Percentiles rank a stretch among this genome's conserved stretches.
These are phyloP conservation scores for Tricholomella constricta DNA, from an alignment of 768 basidiomycete species.

Conservation along the genomic window DNA sequence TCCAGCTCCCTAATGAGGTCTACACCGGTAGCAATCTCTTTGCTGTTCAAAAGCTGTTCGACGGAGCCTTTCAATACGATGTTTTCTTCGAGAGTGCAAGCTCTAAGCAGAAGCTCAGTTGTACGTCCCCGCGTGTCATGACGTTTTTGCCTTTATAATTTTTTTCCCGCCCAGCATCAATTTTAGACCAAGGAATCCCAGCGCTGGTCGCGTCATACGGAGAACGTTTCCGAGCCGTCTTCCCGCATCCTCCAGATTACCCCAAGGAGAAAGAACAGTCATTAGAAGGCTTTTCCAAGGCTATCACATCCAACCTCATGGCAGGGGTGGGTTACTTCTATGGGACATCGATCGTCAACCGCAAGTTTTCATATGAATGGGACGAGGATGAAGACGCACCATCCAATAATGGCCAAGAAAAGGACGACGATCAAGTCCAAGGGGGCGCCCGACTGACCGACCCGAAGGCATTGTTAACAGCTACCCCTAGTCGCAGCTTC, in stretches of 20 bases:
- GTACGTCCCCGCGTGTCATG: conserved; percentile 42
- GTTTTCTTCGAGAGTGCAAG: conserved; percentile 83
- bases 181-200: conserved; percentile 69
- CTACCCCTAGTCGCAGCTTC: conserved; percentile 94
- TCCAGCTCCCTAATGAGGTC: conserved; percentile 76
- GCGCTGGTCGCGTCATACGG: conserved; percentile 63
- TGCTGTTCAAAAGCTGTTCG: conserved; percentile 84
- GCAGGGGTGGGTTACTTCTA: conserved; percentile 97
- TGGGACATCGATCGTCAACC: conserved; percentile 85
- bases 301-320: conserved; percentile 86
- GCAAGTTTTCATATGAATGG: conserved; percentile 87
- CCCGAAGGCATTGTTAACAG: conserved; percentile 78
- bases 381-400: conserved; percentile 62
- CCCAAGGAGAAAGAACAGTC: conserved; percentile 45
- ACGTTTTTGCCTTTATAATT: conserved; percentile 4
- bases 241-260: conserved; percentile 68
- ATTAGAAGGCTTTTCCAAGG: conserved; percentile 77
- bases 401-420: conserved; percentile 31
- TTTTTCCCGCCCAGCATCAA: conserved; percentile 45
- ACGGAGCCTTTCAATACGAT: conserved; percentile 88
- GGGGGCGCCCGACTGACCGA: conserved; percentile 71
- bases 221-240: conserved; percentile 64
- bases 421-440: conserved; percentile 39
- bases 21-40: conserved; percentile 76
- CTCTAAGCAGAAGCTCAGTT: conserved; percentile 59